Percentiles rank a stretch among this genome's conserved stretches.
Conservation (phyloP, 495 filamentous ascomycete species). For the Hypoxylon fuscum region DNA sequence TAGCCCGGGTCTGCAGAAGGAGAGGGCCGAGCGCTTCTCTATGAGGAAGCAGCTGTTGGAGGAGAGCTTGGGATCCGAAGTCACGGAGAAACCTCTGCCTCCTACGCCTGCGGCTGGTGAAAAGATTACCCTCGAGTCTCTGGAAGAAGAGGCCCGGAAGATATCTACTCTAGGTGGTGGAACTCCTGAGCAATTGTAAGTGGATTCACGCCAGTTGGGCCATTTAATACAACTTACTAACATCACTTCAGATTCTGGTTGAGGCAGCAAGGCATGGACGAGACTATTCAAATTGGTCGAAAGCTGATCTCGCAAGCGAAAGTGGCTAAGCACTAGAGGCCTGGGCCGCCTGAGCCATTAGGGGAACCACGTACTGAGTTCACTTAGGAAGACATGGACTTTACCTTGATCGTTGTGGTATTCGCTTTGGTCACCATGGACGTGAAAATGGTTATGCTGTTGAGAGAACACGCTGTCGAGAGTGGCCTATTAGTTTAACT, state of each 20-base stretch:
- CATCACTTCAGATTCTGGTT: constrained; percentile 48
- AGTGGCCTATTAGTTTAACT: too few relatives aligned
- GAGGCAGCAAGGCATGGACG: constrained; percentile 49
- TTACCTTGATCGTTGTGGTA: too few relatives aligned
- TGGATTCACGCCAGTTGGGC: constrained; percentile 5
- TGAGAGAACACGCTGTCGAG: too few relatives aligned
- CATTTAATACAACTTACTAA: constrained; percentile 13
- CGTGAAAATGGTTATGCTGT: too few relatives aligned
- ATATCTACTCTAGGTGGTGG: constrained; percentile 57
- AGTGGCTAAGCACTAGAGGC: constrained; percentile 19
- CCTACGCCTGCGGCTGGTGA: constrained; percentile 52
- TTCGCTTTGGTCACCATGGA: too few relatives aligned
- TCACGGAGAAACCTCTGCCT: constrained; percentile 47
- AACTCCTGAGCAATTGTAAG: constrained; percentile 64
- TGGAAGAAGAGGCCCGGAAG: constrained; percentile 74
- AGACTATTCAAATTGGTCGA: constrained; percentile 52
- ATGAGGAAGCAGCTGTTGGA: constrained; percentile 78
- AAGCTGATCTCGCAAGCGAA: constrained; percentile 38
- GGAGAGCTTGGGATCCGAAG: constrained; percentile 62
- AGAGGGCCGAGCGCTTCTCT: constrained; percentile 75
- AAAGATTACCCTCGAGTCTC: constrained; percentile 55
- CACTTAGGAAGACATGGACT: constrained; percentile 8
- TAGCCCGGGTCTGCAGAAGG: constrained; percentile 82
- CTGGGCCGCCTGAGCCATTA: not conserved
- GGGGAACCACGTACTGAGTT: not conserved